Evolutionary conservation across 495 filamentous ascomycete genomes (phyloP).

Genomic region (Hypoxylon rickii): DNA sequence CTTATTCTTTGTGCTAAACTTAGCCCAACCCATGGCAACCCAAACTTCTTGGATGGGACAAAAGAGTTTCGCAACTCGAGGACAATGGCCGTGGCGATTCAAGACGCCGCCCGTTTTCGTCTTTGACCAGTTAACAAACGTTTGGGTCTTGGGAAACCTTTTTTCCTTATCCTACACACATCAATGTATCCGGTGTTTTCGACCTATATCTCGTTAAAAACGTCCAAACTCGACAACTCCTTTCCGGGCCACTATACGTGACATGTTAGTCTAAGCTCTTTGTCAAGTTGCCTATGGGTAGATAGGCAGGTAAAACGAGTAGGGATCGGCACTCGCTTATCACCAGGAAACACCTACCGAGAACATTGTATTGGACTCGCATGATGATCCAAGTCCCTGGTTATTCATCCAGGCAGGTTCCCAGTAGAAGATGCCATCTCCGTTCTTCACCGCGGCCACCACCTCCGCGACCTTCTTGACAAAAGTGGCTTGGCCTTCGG

Average conservation of each 20-base stretch:
- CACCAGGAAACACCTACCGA: conserved; percentile 26
- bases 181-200: background rate
- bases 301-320: background rate
- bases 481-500: conserved; percentile 63
- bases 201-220: conserved; percentile 34
- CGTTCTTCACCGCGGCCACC: conserved; percentile 54
- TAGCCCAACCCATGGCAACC: background rate
- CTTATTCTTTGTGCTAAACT: conserved; percentile 23
- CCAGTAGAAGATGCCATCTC: conserved; percentile 69
- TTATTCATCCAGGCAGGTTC: conserved; percentile 73
- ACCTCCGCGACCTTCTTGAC: conserved; percentile 59
- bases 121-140: conserved; percentile 5
- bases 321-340: no score
- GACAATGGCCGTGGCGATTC: conserved; percentile 6
- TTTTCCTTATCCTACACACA: background rate
- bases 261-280: conserved; percentile 1
- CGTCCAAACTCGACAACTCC: conserved; percentile 34
- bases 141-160: background rate
- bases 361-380: conserved; percentile 55
- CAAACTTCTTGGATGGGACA: conserved; percentile 22
- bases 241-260: conserved; percentile 29
- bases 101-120: conserved; percentile 7
- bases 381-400: conserved; percentile 59
- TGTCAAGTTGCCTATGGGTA: background rate
- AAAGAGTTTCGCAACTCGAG: conserved; percentile 7